Percentiles rank a stretch among this genome's conserved stretches.
phyloP scores from a whole-genome alignment of 768 basidiomycete genomes.

The Leccinum olivaceopallidum region DNA sequence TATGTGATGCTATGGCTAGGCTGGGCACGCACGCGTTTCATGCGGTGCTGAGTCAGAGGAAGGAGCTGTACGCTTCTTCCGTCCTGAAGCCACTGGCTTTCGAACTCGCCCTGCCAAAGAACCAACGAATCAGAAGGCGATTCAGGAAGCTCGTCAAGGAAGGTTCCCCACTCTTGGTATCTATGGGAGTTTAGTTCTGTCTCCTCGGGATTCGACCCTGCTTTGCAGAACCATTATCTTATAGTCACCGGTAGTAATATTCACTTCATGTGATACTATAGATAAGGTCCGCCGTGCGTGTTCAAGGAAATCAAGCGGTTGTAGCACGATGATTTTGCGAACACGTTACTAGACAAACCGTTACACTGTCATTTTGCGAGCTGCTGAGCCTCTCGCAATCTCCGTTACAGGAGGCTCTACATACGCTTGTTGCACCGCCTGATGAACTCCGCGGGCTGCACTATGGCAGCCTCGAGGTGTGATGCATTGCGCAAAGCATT shows the following conservation, averaged over 20 bases:
- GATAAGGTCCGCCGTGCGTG: background rate
- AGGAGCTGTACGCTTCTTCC: slow-evolving; percentile 44
- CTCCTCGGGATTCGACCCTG: background rate
- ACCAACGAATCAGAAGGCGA: slow-evolving; percentile 41
- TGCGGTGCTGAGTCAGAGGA: slow-evolving; percentile 56
- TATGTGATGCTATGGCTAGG: slow-evolving; percentile 43
- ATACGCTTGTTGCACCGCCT: slow-evolving; percentile 17
- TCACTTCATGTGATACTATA: slow-evolving; percentile 2
- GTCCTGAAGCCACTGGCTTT: slow-evolving; percentile 50
- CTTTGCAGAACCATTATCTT: background rate
- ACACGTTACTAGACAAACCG: too few relatives aligned
- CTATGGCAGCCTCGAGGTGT: slow-evolving; percentile 22
- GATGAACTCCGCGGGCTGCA: slow-evolving; percentile 22
- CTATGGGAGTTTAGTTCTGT: slow-evolving; percentile 21
- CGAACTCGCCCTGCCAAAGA: slow-evolving; percentile 50
- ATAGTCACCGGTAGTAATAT: background rate
- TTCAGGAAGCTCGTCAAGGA: slow-evolving; percentile 48
- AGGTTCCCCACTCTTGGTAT: slow-evolving; percentile 20
- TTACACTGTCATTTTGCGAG: background rate
- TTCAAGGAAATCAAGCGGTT: background rate
- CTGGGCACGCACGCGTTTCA: slow-evolving; percentile 81
- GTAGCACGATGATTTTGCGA: too few relatives aligned
- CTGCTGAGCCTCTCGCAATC: background rate
- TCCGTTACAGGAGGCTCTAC: background rate
- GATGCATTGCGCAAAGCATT: slow-evolving; percentile 15